A percentile compares a stretch with the other conserved stretches of the same genome.
phyloP scores from a whole-genome alignment of 139 green algal species.

The Nannochloris sp. region DNA sequence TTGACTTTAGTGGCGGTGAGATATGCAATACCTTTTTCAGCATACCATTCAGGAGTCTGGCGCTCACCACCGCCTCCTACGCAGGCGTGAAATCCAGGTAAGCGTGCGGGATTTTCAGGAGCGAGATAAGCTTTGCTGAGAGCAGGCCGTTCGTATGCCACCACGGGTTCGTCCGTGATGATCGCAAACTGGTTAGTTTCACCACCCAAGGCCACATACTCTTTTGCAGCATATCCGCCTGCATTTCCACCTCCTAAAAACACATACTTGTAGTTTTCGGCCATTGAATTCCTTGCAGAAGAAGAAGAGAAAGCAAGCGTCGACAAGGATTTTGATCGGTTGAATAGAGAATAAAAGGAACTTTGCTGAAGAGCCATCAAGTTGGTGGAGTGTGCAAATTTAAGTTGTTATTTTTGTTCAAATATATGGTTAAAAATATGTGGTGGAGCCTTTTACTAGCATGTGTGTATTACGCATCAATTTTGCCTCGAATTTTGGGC shows the following conservation, averaged over 20 bases:
- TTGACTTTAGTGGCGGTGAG: conserved; percentile 49
- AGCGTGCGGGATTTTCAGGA: conserved; percentile 48
- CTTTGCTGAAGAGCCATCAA: too few species aligned
- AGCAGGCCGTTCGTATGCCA: conserved; percentile 83
- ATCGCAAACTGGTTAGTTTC: conserved; percentile 54
- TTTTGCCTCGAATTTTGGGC: too few species aligned
- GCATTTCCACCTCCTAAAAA: conserved; percentile 69
- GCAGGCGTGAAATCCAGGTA: conserved; percentile 91
- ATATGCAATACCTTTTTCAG: conserved; percentile 65
- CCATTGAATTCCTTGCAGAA: background rate
- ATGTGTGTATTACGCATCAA: too few species aligned
- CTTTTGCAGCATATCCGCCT: conserved; percentile 56
- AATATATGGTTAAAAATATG: too few species aligned
- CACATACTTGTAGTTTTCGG: conserved; percentile 25
- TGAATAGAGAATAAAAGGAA: background rate
- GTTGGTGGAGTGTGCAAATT: too few species aligned
- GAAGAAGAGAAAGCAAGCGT: background rate
- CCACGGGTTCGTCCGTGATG: conserved; percentile 54
- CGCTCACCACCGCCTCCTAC: conserved; percentile 82
- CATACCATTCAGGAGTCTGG: conserved; percentile 73
- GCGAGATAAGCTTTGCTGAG: conserved; percentile 86
- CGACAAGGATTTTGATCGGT: background rate
- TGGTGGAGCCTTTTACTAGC: too few species aligned
- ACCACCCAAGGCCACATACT: conserved; percentile 50
- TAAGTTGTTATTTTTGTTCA: too few species aligned